Evolutionary conservation across 2,329 filamentous ascomycete genomes (phyloP).

Genomic region (Colletotrichum simmondsii): DNA sequence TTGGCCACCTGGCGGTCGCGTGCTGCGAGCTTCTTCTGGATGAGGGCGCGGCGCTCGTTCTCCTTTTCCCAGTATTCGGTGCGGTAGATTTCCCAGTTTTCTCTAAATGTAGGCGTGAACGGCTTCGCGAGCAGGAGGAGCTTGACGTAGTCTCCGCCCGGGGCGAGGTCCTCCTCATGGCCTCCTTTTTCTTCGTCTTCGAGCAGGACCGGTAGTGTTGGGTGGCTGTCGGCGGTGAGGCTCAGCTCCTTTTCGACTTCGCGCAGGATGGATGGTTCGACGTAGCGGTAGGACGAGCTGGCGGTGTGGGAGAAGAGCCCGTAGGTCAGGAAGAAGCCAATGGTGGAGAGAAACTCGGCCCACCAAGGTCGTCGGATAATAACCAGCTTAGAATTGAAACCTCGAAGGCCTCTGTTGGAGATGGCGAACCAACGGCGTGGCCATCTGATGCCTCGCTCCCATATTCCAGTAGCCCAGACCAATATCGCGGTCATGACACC

Average conservation of each 20-base stretch:
- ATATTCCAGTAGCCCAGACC: conserved; percentile 95
- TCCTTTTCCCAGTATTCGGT: conserved; percentile 97
- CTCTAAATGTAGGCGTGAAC: conserved; percentile 92
- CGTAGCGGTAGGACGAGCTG: conserved; percentile 79
- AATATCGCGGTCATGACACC: conserved; percentile 88
- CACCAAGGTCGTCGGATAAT: conserved; percentile 86
- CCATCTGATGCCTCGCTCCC: conserved; percentile 95
- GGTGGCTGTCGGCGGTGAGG: conserved; percentile 53
- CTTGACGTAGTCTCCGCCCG: conserved; percentile 92
- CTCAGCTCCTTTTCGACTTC: conserved; percentile 71
- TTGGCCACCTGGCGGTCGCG: conserved; percentile 75
- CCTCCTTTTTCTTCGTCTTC: conserved; percentile 73
- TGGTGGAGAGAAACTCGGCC: conserved; percentile 78
- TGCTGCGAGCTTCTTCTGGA: conserved; percentile 76
- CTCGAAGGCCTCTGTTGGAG: conserved; percentile 88
- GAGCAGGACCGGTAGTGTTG: conserved; percentile 53
- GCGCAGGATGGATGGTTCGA: conserved; percentile 72
- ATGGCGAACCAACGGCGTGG: conserved; percentile 90
- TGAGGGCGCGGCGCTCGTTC: conserved; percentile 84
- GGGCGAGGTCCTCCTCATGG: conserved; percentile 89
- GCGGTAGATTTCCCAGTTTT: conserved; percentile 96
- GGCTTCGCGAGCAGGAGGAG: conserved; percentile 91
- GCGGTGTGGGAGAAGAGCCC: conserved; percentile 75
- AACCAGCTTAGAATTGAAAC: conserved; percentile 97
- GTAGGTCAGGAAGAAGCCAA: conserved; percentile 83